These are phyloP conservation scores for Penicillium bovifimosum DNA, from an alignment of 495 filamentous ascomycete genomes.

Conservation along the genomic window DNA sequence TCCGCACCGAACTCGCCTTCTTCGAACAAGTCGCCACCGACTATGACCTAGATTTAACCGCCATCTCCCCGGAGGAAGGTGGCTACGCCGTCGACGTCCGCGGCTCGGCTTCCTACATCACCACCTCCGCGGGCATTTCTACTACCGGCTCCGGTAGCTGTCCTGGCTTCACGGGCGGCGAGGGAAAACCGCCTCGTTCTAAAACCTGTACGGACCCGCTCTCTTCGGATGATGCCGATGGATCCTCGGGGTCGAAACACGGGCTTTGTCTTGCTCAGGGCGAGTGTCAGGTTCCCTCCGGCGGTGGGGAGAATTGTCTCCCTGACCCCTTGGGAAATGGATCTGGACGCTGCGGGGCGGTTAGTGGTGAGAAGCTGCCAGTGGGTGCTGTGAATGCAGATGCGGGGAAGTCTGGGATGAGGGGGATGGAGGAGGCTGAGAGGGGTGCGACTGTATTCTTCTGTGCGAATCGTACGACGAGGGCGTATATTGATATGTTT, in stretches of 20 bases:
- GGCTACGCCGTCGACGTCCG: constrained; percentile 2
- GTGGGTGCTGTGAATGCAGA: background rate
- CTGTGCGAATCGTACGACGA: constrained; percentile 38
- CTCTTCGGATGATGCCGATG: background rate
- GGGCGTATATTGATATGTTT: constrained; percentile 51
- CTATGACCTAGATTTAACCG: constrained; percentile 52
- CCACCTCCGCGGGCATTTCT: constrained; percentile 16
- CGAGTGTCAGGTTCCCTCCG: constrained; percentile 22
- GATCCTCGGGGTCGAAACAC: background rate
- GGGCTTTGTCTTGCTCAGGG: constrained; percentile 16
- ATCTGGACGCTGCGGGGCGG: too few relatives aligned
- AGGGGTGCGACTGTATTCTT: constrained; percentile 17
- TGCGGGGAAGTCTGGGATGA: too few relatives aligned
- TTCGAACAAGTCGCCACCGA: constrained; percentile 60
- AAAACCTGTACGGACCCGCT: background rate
- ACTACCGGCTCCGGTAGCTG: constrained; percentile 17
- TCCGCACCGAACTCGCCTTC: constrained; percentile 61
- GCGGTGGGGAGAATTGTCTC: constrained; percentile 9
- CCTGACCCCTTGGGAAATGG: background rate
- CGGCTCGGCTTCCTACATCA: constrained; percentile 9
- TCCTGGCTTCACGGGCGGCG: constrained; percentile 16
- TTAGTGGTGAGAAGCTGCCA: too few relatives aligned
- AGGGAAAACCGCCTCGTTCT: background rate
- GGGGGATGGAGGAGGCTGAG: background rate
- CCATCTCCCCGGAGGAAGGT: constrained; percentile 29